Evolutionary conservation across 306 rosid genomes (phyloP).

Genomic region (Fragaria nilgerrensis): DNA sequence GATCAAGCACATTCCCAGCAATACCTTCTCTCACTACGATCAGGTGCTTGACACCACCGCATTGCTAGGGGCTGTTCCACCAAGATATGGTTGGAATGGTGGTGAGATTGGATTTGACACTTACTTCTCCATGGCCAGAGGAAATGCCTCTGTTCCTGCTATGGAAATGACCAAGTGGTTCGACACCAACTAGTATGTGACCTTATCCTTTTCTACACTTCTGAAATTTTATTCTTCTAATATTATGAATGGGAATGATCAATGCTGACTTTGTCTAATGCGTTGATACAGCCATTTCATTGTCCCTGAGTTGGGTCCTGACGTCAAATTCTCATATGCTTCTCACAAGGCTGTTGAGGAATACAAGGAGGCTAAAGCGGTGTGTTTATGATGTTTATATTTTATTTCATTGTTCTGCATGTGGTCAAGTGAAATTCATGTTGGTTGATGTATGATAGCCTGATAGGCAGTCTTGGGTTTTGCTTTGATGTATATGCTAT

Average conservation of each 20-base stretch:
- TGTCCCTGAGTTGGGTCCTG: slow-evolving; percentile 93
- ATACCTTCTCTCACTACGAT: slow-evolving; percentile 78
- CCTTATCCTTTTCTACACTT: background rate
- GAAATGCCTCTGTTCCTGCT: slow-evolving; percentile 88
- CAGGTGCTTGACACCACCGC: slow-evolving; percentile 84
- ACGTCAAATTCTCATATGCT: slow-evolving; percentile 66
- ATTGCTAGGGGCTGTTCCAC: slow-evolving; percentile 80
- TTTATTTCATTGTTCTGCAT: background rate
- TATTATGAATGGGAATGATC: background rate
- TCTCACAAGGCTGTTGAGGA: slow-evolving; percentile 93
- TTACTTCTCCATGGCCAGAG: slow-evolving; percentile 95
- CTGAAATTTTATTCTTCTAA: no score
- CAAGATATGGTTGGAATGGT: slow-evolving; percentile 76
- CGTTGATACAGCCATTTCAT: slow-evolving; percentile 75
- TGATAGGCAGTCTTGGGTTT: background rate
- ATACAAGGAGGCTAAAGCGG: slow-evolving; percentile 96
- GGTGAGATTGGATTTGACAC: slow-evolving; percentile 84
- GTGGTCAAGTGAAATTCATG: background rate
- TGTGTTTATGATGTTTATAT: slow-evolving; percentile 30
- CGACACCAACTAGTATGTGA: slow-evolving; percentile 92
- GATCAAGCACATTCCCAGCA: slow-evolving; percentile 91
- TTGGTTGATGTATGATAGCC: background rate
- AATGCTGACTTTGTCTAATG: slow-evolving; percentile 17
- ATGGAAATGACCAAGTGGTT: slow-evolving; percentile 99
- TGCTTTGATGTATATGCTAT: background rate